phyloP scores from a whole-genome alignment of 1,284 basidiomycete species.

The Ceratobasidium sp. region DNA sequence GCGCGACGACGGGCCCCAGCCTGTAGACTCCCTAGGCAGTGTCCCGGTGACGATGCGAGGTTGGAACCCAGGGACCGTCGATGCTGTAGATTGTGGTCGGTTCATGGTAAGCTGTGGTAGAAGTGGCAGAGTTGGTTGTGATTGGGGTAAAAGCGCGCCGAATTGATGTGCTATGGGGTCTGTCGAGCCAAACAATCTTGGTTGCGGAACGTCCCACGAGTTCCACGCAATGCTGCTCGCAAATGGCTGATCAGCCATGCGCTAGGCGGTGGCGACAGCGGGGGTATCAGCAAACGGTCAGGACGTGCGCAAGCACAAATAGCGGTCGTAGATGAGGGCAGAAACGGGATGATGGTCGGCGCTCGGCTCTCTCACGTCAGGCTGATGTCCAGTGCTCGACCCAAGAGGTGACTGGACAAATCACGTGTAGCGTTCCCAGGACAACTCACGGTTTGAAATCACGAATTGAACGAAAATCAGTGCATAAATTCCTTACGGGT shows the following conservation, averaged over 20 bases:
- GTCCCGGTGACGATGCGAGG: constrained; percentile 46
- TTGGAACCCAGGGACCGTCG: constrained; percentile 27
- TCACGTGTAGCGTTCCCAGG: constrained; percentile 19
- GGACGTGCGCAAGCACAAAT: too few relatives aligned
- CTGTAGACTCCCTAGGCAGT: constrained; percentile 6
- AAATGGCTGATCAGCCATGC: constrained; percentile 23
- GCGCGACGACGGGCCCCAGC: constrained; percentile 21
- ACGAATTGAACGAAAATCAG: constrained; percentile 24
- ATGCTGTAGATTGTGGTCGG: constrained; percentile 13
- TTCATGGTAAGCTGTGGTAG: background rate
- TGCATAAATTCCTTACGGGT: constrained; percentile 19
- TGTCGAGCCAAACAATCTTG: constrained; percentile 11
- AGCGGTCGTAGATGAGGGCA: background rate
- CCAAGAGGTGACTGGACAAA: constrained; percentile 10
- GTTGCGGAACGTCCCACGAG: background rate
- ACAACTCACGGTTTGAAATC: background rate
- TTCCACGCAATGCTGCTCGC: background rate
- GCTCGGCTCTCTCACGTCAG: constrained; percentile 19
- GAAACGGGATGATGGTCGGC: background rate
- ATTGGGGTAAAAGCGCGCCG: background rate
- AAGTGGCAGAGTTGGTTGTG: constrained; percentile 4
- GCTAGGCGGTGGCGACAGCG: background rate
- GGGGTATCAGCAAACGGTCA: background rate
- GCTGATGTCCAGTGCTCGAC: constrained; percentile 26
- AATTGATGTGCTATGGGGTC: background rate